Evolutionary conservation across 129 eudicot genomes (phyloP).

Genomic region (Kitagawia praeruptora): DNA sequence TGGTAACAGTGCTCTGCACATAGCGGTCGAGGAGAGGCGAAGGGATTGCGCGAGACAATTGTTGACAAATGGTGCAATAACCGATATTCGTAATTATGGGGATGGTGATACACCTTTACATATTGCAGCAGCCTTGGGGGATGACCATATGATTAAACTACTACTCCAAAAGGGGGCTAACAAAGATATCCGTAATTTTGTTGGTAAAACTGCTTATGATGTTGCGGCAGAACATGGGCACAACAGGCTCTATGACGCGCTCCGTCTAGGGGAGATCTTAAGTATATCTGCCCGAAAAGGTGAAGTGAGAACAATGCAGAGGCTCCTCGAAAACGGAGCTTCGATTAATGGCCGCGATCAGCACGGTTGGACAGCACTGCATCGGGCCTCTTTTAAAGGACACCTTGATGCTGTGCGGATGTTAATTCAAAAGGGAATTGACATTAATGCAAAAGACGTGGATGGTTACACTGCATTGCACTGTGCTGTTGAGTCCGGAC

Average conservation of each 20-base stretch:
- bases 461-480: constrained; percentile 75
- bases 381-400: constrained; percentile 68
- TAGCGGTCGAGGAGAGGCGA: constrained; percentile 59
- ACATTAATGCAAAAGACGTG: constrained; percentile 45
- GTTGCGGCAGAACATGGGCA: constrained; percentile 69
- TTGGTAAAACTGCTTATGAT: constrained; percentile 64
- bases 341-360: constrained; percentile 57
- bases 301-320: constrained; percentile 38
- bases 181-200: constrained; percentile 51
- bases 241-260: constrained; percentile 43
- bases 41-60: constrained; percentile 52
- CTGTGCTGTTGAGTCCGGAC: constrained; percentile 75
- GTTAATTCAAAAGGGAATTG: constrained; percentile 51
- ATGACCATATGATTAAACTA: constrained; percentile 62
- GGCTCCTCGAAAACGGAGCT: constrained; percentile 58
- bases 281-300: constrained; percentile 62
- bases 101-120: constrained; percentile 63
- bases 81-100: constrained; percentile 28
- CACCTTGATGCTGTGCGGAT: constrained; percentile 35
- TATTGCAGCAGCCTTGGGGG: constrained; percentile 54
- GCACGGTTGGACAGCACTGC: constrained; percentile 76
- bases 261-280: constrained; percentile 53
- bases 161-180: constrained; percentile 63
- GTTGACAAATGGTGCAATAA: constrained; percentile 31
- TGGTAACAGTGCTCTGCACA: constrained; percentile 59